These are phyloP conservation scores for Debaryomyces castellii DNA, from an alignment of 805 yeast species.

Conservation along the genomic window DNA sequence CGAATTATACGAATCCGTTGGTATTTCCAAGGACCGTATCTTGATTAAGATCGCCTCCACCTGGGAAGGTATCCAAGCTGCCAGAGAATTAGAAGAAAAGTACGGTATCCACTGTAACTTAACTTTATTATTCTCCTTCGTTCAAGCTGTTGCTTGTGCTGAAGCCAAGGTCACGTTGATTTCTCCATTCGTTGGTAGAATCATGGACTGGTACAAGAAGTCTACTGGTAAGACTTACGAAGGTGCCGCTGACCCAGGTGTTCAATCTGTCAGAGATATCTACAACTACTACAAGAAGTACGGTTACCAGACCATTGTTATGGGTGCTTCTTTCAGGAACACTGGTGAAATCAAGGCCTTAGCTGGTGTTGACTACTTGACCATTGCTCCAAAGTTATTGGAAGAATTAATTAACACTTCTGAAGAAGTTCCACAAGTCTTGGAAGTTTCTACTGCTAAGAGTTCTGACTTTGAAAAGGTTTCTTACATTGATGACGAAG, in stretches of 20 bases:
- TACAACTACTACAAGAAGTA: slow-evolving; percentile 97
- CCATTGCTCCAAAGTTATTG: slow-evolving; percentile 90
- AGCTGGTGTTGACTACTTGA: slow-evolving; percentile 95
- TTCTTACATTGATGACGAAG: slow-evolving; percentile 79
- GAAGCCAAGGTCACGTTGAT: slow-evolving; percentile 95
- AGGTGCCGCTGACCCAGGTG: slow-evolving; percentile 92
- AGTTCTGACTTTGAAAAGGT: slow-evolving; percentile 62
- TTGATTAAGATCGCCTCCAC: slow-evolving; percentile 97
- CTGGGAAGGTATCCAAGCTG: slow-evolving; percentile 99
- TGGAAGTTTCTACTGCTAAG: slow-evolving; percentile 67
- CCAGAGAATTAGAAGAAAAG: slow-evolving; percentile 88
- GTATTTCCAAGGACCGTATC: slow-evolving; percentile 85
- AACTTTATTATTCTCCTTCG: slow-evolving; percentile 91
- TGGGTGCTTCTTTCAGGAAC: slow-evolving; percentile 99
- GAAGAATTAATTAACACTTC: slow-evolving; percentile 81
- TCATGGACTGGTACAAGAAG: slow-evolving; percentile 97
- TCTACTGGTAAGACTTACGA: slow-evolving; percentile 85
- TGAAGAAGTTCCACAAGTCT: slow-evolving; percentile 76
- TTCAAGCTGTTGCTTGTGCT: slow-evolving; percentile 98
- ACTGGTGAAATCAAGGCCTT: slow-evolving; percentile 90
- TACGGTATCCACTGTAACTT: slow-evolving; percentile 92
- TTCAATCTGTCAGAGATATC: slow-evolving; percentile 79
- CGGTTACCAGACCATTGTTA: slow-evolving; percentile 95
- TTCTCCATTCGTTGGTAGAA: slow-evolving; percentile 99
- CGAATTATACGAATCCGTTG: slow-evolving; percentile 77